A percentile compares a stretch with the other conserved stretches of the same genome.
phyloP scores from a whole-genome alignment of 202 grass and related monocot genomes.

The Eragrostis tef region DNA sequence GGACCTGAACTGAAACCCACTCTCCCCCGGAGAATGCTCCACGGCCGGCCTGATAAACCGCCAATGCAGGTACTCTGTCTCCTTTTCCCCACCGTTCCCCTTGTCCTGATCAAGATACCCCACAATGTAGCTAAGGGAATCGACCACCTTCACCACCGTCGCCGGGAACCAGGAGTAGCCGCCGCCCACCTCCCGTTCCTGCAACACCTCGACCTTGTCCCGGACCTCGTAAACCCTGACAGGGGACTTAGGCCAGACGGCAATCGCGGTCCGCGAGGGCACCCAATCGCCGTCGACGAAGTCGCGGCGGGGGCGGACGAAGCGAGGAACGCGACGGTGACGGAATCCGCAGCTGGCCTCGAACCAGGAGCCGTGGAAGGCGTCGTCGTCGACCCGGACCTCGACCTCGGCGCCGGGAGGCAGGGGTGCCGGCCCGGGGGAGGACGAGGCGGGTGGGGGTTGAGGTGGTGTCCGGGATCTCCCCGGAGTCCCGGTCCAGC shows the following conservation, averaged over 20 bases:
- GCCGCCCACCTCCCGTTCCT: constrained; percentile 26
- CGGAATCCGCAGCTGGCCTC: constrained; percentile 38
- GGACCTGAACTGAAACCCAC: constrained; percentile 11
- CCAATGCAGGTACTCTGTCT: constrained; percentile 43
- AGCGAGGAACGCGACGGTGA: constrained; percentile 45
- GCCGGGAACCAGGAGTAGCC: constrained; percentile 57
- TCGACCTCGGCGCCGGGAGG: constrained; percentile 57
- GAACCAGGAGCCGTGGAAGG: constrained; percentile 61
- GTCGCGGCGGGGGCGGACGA: constrained; percentile 60
- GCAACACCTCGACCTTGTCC: constrained; percentile 54
- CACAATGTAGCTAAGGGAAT: constrained; percentile 58
- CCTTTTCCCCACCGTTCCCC: neutral
- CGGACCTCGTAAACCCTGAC: constrained; percentile 39
- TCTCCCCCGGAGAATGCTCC: constrained; percentile 30
- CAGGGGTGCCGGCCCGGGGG: neutral
- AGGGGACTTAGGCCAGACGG: neutral
- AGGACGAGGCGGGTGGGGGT: neutral
- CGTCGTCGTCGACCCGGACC: constrained; percentile 63
- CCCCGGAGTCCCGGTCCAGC: neutral
- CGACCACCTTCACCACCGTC: constrained; percentile 48
- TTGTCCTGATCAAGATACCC: constrained; percentile 42
- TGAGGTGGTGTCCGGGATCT: neutral
- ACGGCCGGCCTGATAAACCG: constrained; percentile 51
- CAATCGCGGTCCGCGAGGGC: constrained; percentile 20
- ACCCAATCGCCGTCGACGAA: constrained; percentile 55